Percentiles rank a stretch among this genome's conserved stretches.
Evolutionary conservation across 768 basidiomycete genomes (phyloP).

Genomic region (Mycena haematopus): DNA sequence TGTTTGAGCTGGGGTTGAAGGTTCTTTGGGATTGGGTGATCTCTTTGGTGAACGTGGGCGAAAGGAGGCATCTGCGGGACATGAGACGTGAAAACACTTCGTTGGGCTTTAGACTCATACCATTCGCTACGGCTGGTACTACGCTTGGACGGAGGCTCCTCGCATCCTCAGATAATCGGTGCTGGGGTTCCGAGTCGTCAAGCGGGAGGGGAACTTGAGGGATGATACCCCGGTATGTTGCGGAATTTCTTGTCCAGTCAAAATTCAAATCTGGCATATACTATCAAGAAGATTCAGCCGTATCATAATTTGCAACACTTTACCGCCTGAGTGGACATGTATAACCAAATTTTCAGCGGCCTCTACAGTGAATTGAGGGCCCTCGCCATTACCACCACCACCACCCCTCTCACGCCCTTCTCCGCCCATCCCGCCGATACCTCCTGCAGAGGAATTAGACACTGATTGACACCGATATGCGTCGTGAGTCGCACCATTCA

Average conservation of each 20-base stretch:
- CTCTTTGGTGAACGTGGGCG: background rate
- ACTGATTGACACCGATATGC: background rate
- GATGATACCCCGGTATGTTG: background rate
- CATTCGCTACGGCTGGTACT: background rate
- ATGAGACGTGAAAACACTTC: background rate
- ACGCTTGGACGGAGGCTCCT: background rate
- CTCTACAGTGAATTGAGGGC: background rate
- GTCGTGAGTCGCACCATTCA: background rate
- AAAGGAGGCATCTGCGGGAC: background rate
- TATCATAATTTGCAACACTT: background rate
- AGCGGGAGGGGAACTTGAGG: too few relatives aligned
- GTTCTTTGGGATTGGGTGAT: background rate
- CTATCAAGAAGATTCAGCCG: background rate
- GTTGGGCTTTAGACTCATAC: background rate
- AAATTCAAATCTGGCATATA: constrained; percentile 4
- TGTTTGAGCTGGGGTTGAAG: background rate
- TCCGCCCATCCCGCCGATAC: background rate
- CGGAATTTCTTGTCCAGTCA: background rate
- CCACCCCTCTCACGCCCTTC: background rate
- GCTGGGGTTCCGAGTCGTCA: background rate
- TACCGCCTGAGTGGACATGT: background rate
- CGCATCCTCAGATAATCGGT: background rate
- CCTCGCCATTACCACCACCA: background rate
- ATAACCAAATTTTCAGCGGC: background rate
- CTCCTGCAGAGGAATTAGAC: background rate